Evolutionary conservation across 768 basidiomycete species (phyloP), one percentile per base, ranked within the genome.

Genomic region (Phaeotremella fagi): DNA sequence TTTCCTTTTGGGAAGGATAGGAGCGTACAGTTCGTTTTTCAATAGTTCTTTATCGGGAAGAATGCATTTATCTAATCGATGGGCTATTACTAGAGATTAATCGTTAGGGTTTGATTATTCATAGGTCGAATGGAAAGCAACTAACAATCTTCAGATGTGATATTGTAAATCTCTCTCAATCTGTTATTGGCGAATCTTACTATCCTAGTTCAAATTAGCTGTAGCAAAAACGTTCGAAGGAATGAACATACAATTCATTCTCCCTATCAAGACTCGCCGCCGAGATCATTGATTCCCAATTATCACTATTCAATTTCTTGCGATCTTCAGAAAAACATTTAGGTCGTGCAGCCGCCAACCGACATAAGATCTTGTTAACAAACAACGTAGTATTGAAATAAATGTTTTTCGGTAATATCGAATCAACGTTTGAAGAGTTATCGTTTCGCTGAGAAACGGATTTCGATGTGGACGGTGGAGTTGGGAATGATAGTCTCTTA

Each of bases 261-360:
- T n/a, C n/a, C n/a, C n/a, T n/a, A n/a, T n/a, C n/a, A n/a, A n/a
- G n/a, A 43, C 55, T 47, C 2, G 56, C 50, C 5, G 43, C 29
- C 12, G 28, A 29, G 27, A 54, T 15, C 0, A 54, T 50, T 3
- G 41, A 51, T 15, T 22, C 35, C 46, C 51, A 48, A 54, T 49
- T 42, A 1, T 45, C 35, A 14, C 31, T 24, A 6, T 25, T 26
- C 56, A 58, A 48, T 3, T 24, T 9, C 31, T 43, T 52, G 25
- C 56, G 50, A 41, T 27, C 41, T 16, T 22, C 35, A 2, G 38
- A 45, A 3, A 49, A 23, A 23, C 22, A 44, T 11, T 45, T 22
- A 6, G 59, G 55, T 49, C 56, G 43, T 11, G 20, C 16, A 1
- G 28, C 53, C 7, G 54, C 61, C 4, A 62, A 26, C 5, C 44